Base-by-base conservation (phyloP, 202 grass and related monocot species). In the Carex arenaria region DNA sequence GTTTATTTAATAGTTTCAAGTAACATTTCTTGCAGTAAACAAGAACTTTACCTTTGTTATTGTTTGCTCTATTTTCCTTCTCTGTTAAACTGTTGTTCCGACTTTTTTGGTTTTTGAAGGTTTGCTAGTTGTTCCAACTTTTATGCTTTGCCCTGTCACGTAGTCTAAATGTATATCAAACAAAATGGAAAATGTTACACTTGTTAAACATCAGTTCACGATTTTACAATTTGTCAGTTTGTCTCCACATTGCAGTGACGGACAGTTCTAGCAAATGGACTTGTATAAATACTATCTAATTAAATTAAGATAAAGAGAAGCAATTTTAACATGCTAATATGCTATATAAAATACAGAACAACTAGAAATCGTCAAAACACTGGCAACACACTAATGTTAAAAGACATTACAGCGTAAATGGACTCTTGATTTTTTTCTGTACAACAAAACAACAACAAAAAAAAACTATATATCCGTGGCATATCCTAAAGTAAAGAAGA, bases 1-100 rank as follows among this genome's bases (percentile, higher is more conserved):
- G 31, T 68, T 69, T 84, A 40, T 43, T 85, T 80, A 60, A 69
- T 72, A 45, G 84, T 30, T 86, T 28, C 75, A 38, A 36, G 52
- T 80, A 80, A 67, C 40, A 76, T 51, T 66, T 52, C 49, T 80
- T 61, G 75, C 74, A 30, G 49, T 28, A 43, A 15, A 49, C 84
- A 81, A 70, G 52, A 42, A 36, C 40, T 23, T 67, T 17, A 22
- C 20, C 2, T 31, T 76, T 45, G 36, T 74, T 74, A 18, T 83
- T 71, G 8, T 63, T 14, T 3, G 13, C 4, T 76, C 12, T 64
- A 31, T 47, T 75, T 30, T 2, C 15, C 11, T 49, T 49, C 45
- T 10, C 45, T 49, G 10, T 49, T 49, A 49, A 11, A 49, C 45
- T 49, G 10, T 12, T 49, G 45, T 49, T 49, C 45, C 45, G 10